These are phyloP conservation scores for Pholiota molesta DNA, from an alignment of 768 basidiomycete genomes.

Conservation along the genomic window DNA sequence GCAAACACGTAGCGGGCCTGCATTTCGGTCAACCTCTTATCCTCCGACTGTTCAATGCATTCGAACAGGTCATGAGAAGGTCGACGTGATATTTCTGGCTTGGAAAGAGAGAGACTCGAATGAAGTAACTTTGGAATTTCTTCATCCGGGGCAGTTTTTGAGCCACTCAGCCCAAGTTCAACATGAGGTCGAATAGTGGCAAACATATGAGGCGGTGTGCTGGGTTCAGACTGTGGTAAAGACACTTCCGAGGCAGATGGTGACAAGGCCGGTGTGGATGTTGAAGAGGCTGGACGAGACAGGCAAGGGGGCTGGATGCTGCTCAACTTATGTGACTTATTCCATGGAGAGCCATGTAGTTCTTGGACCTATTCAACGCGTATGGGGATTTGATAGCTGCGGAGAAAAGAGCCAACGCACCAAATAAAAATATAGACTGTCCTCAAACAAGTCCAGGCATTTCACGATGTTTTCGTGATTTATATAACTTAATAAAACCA, in stretches of 20 bases:
- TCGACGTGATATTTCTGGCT: constrained; percentile 60
- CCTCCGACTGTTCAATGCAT: constrained; percentile 86
- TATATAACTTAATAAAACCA: constrained; percentile 72
- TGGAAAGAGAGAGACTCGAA: constrained; percentile 22
- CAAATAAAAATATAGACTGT: constrained; percentile 82
- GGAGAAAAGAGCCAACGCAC: constrained; percentile 45
- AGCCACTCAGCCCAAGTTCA: not conserved
- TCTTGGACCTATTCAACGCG: constrained; percentile 73
- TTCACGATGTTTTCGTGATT: constrained; percentile 83
- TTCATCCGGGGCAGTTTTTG: constrained; percentile 11
- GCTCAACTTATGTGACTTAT: constrained; percentile 41
- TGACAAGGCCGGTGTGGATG: constrained; percentile 57
- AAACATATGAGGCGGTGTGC: constrained; percentile 28
- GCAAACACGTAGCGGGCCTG: constrained; percentile 83
- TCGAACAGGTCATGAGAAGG: constrained; percentile 94
- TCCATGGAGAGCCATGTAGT: constrained; percentile 92
- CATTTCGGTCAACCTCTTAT: constrained; percentile 77
- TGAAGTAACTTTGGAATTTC: constrained; percentile 22
- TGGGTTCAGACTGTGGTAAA: constrained; percentile 29
- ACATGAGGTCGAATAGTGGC: constrained; percentile 22
- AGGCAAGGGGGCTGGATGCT: constrained; percentile 20
- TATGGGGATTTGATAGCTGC: not conserved
- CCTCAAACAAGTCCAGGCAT: constrained; percentile 86
- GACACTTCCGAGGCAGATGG: constrained; percentile 41
- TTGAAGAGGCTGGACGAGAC: constrained; percentile 26